Evolutionary conservation across 1,284 basidiomycete species (phyloP).

Genomic region (Boletellus deceptivus): DNA sequence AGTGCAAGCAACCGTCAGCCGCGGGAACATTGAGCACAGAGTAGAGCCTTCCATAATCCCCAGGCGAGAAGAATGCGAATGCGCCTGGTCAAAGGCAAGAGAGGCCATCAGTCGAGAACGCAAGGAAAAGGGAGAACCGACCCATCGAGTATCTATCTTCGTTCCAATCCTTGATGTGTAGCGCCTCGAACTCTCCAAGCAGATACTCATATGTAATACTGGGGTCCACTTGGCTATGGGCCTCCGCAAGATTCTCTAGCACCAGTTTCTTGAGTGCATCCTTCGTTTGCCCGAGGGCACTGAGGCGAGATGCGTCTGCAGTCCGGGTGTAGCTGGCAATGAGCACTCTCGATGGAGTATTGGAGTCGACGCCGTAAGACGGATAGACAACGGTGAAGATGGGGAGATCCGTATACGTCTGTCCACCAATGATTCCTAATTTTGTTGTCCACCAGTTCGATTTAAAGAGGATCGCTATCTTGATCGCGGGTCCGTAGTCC

Average conservation of each 20-base stretch:
- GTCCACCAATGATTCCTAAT: constrained; percentile 31
- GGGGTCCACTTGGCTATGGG: background rate
- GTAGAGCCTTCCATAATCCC: constrained; percentile 19
- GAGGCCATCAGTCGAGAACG: background rate
- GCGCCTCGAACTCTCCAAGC: constrained; percentile 1
- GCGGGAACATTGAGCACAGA: constrained; percentile 15
- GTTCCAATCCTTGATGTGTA: constrained; percentile 20
- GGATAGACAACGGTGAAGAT: constrained; percentile 39
- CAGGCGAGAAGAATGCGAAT: constrained; percentile 19
- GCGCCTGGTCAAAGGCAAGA: constrained; percentile 8
- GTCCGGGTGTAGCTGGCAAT: constrained; percentile 19
- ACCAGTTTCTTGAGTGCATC: constrained; percentile 8
- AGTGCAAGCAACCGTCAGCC: constrained; percentile 13
- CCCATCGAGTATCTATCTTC: constrained; percentile 12
- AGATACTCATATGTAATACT: constrained; percentile 9
- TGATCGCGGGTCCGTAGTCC: constrained; percentile 18
- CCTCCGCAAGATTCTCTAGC: constrained; percentile 16
- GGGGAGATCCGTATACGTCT: constrained; percentile 38
- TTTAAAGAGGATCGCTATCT: constrained; percentile 38
- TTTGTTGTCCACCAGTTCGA: constrained; percentile 35
- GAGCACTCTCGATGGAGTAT: constrained; percentile 19
- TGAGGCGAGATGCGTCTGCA: constrained; percentile 14
- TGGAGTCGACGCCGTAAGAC: constrained; percentile 34
- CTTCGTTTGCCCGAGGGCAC: constrained; percentile 3
- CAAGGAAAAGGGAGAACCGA: background rate